Evolutionary conservation across 805 yeast genomes (phyloP), one percentile per base, ranked within the genome.

Genomic region (Danielia oregonensis): DNA sequence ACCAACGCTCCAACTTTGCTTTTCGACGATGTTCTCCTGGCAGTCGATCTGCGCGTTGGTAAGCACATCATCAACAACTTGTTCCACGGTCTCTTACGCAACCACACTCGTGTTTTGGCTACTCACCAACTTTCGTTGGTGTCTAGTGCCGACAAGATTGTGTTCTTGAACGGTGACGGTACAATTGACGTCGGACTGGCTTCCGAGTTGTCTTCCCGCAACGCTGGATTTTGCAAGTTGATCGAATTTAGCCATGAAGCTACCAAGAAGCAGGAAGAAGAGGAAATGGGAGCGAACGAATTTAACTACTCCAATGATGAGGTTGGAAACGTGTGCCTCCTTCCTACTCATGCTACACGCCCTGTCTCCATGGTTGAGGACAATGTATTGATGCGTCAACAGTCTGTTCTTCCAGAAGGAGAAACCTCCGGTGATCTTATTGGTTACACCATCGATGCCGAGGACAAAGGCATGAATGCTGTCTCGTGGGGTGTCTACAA

Each of bases 151-250:
- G 70, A 66, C 51, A 52, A 56, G 39, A 49, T 66, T 26, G 51
- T 62, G 4, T 66, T 54, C 34, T 54, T 66, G 39, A 63, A 61
- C 39, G 70, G 70, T 30, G 67, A 64, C 42, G 72, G 72, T 5
- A 40, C 64, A 3, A 54, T 61, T 30, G 71, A 67, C 36, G 59
- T 56, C 24, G 71, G 70, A n/a, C 48, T 59, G 1, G 43, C 55
- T 15, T 40, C 49, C 4, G 63, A 65, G 34, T 57, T 67, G 36
- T 41, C 40, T 13, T 31, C 26, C 5, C 51, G 61, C 37, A 79
- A 74, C 43, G 32, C 48, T 3, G 70, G 65, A 6, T 80, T 85
- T 49, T 59, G 58, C 14, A 65, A 69, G 10, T 63, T 82, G 46
- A 66, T 80, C 61, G 69, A 73, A 27, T 76, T 59, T 46, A 61